Conservation (phyloP, 257 asterid genomes). For the Solanum lignicaule region DNA sequence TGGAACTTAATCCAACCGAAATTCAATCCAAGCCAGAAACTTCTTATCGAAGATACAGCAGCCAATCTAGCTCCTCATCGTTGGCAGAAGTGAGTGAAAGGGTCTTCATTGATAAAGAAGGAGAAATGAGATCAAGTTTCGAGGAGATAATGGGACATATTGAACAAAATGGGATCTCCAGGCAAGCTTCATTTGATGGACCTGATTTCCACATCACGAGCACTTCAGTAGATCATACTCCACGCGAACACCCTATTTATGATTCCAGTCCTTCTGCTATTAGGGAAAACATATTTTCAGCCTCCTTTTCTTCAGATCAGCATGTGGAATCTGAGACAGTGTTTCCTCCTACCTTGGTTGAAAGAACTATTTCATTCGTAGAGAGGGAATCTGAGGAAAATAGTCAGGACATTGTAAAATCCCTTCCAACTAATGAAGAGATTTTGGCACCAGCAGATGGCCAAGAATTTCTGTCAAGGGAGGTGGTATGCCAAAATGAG, state of each 20-base stretch:
- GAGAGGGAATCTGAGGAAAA: conserved; percentile 26
- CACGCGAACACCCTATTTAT: conserved; percentile 12
- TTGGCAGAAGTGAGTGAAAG: conserved; percentile 46
- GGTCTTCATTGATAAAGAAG: conserved; percentile 23
- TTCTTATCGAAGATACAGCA: conserved; percentile 10
- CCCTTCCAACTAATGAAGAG: conserved; percentile 8
- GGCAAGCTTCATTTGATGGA: conserved; percentile 22
- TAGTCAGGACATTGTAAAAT: conserved; percentile 13
- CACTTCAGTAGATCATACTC: conserved; percentile 5
- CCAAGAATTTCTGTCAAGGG: conserved; percentile 6
- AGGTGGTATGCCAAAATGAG: conserved; percentile 15
- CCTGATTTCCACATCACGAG: conserved; percentile 11
- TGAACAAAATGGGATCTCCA: conserved; percentile 21
- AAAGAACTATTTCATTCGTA: conserved; percentile 16
- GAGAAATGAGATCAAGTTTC: conserved; percentile 21
- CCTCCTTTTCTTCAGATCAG: conserved; percentile 37
- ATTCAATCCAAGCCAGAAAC: conserved; percentile 3
- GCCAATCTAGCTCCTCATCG: conserved; percentile 58
- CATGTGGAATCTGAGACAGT: conserved; percentile 33
- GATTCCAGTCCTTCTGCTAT: conserved; percentile 15
- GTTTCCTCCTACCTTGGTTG: conserved; percentile 11
- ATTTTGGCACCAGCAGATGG: conserved; percentile 16
- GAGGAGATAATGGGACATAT: conserved; percentile 17
- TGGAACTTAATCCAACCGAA: conserved; percentile 6
- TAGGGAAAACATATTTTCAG: conserved; percentile 22